Percentiles rank a stretch among this genome's conserved stretches.
Conservation (phyloP, 139 green algal species). For the Pleodorina starrii region DNA sequence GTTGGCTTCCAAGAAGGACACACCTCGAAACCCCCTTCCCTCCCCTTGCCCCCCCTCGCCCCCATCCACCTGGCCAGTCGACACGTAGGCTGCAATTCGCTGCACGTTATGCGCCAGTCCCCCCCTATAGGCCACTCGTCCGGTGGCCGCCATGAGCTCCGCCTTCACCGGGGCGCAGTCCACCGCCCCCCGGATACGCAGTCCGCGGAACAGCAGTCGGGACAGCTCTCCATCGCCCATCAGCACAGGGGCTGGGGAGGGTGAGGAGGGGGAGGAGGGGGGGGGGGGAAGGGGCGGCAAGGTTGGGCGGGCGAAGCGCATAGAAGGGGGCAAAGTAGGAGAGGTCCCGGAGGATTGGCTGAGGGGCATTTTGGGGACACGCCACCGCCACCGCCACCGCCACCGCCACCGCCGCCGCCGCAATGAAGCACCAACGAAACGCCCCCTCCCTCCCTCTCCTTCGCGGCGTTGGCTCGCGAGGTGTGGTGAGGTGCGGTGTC, state of each 20-base stretch:
- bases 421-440: too few species aligned
- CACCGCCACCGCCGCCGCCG: too few species aligned
- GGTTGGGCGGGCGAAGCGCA: too few species aligned
- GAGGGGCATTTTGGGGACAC: too few species aligned
- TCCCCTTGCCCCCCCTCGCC: background rate
- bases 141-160: slow-evolving; percentile 27
- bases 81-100: slow-evolving; percentile 19
- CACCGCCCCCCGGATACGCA: slow-evolving; percentile 14
- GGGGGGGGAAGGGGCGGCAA: background rate
- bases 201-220: slow-evolving; percentile 30
- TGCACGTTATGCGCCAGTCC: background rate
- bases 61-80: slow-evolving; percentile 17
- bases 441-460: too few species aligned
- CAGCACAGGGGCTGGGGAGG: background rate
- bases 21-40: background rate
- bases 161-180: background rate
- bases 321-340: too few species aligned
- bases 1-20: too few species aligned
- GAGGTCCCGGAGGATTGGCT: too few species aligned
- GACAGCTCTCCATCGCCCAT: slow-evolving; percentile 12
- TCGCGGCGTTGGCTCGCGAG: too few species aligned
- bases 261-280: background rate
- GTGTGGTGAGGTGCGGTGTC: too few species aligned
- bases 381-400: too few species aligned
- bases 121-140: slow-evolving; percentile 3